phyloP scores from a whole-genome alignment of 1,139 yeast genomes.

The Spathaspora jeffriesii region DNA sequence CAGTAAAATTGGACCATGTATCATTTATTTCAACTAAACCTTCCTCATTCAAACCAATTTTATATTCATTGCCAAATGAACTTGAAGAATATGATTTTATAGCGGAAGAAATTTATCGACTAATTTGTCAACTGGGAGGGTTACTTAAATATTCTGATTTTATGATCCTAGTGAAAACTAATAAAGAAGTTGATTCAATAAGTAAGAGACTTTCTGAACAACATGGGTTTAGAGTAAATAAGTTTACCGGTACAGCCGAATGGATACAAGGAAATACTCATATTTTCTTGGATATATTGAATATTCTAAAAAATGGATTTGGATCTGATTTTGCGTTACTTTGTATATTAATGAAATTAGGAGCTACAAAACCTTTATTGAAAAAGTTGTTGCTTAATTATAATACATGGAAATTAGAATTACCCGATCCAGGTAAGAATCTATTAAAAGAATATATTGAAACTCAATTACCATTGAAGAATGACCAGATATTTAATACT shows the following conservation, averaged over 20 bases:
- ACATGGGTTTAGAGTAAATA: slow-evolving; percentile 44
- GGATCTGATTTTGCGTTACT: slow-evolving; percentile 37
- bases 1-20: slow-evolving; percentile 9
- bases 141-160: slow-evolving; percentile 50
- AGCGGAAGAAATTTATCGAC: slow-evolving; percentile 43
- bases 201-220: slow-evolving; percentile 33
- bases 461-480: neutral
- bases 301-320: slow-evolving; percentile 31
- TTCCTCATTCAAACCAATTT: slow-evolving; percentile 31
- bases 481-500: slow-evolving; percentile 4
- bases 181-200: slow-evolving; percentile 50
- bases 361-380: slow-evolving; percentile 3
- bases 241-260: slow-evolving; percentile 46
- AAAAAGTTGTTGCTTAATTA: slow-evolving; percentile 2
- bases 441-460: slow-evolving; percentile 18
- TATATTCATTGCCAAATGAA: slow-evolving; percentile 23
- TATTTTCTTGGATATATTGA: slow-evolving; percentile 50
- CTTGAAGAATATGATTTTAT: slow-evolving; percentile 42
- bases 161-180: slow-evolving; percentile 54
- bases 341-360: slow-evolving; percentile 24
- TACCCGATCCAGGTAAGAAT: slow-evolving; percentile 4
- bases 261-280: slow-evolving; percentile 58
- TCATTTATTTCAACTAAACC: slow-evolving; percentile 19
- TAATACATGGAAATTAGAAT: slow-evolving; percentile 5
- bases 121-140: slow-evolving; percentile 48